A percentile compares a stretch with the other conserved stretches of the same genome.
Conservation (phyloP, 805 yeast genomes). For the Saccharomycopsis javanensis region DNA sequence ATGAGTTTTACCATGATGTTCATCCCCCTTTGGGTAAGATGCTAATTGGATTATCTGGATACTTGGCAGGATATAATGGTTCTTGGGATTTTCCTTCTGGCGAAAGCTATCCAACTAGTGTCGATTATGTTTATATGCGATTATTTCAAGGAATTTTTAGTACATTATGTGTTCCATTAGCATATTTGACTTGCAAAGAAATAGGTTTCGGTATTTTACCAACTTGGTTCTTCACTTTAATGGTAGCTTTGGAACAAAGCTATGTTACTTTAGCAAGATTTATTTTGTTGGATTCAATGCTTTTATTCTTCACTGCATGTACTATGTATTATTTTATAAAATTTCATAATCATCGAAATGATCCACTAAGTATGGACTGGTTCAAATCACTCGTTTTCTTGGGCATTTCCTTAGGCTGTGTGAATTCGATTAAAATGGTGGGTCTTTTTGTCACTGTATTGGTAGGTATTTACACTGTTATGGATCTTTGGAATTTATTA, state of each 20-base stretch:
- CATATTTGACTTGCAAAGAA: slow-evolving; percentile 69
- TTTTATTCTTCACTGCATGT: slow-evolving; percentile 78
- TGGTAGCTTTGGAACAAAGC: slow-evolving; percentile 74
- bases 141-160: slow-evolving; percentile 77
- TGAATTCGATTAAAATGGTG: slow-evolving; percentile 91
- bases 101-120: slow-evolving; percentile 56
- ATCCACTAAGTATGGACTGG: slow-evolving; percentile 63
- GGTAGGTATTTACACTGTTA: slow-evolving; percentile 81
- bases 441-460: slow-evolving; percentile 85
- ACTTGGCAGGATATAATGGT: slow-evolving; percentile 81
- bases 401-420: slow-evolving; percentile 80
- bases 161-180: slow-evolving; percentile 74
- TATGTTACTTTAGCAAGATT: slow-evolving; percentile 80
- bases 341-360: slow-evolving; percentile 49
- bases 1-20: slow-evolving; percentile 88
- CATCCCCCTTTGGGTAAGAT: slow-evolving; percentile 96
- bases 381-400: slow-evolving; percentile 85
- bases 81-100: slow-evolving; percentile 84
- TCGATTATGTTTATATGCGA: slow-evolving; percentile 79
- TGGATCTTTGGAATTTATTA: slow-evolving; percentile 74
- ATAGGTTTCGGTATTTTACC: slow-evolving; percentile 63
- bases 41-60: slow-evolving; percentile 81
- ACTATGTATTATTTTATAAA: slow-evolving; percentile 63
- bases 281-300: slow-evolving; percentile 83
- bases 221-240: slow-evolving; percentile 66